Evolutionary conservation across 345 rosid species (phyloP).

Genomic region (Citrus maxima): DNA sequence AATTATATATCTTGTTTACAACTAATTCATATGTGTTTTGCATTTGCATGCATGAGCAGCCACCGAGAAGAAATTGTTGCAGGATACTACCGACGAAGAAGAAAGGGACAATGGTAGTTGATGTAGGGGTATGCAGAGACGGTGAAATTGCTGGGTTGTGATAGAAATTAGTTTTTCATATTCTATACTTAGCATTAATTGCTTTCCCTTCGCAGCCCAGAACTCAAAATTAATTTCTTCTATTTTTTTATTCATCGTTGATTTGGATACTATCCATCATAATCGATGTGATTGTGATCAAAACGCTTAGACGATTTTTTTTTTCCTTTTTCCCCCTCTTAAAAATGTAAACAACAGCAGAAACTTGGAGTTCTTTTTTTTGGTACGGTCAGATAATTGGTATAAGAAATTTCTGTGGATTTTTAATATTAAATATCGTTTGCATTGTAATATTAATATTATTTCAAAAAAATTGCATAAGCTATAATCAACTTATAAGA

Average conservation of each 20-base stretch:
- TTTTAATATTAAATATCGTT: too few relatives aligned
- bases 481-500: too few relatives aligned
- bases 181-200: too few relatives aligned
- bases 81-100: slow-evolving; percentile 32
- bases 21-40: neutral
- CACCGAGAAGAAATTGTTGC: slow-evolving; percentile 63
- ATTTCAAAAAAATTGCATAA: too few relatives aligned
- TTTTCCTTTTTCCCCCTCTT: neutral
- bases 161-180: neutral
- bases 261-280: neutral
- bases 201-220: too few relatives aligned
- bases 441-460: too few relatives aligned
- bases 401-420: too few relatives aligned
- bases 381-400: too few relatives aligned
- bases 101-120: slow-evolving; percentile 34
- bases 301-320: neutral
- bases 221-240: too few relatives aligned
- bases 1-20: neutral
- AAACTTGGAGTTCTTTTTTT: neutral
- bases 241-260: too few relatives aligned
- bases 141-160: slow-evolving; percentile 41
- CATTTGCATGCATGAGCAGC: slow-evolving; percentile 19
- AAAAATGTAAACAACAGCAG: neutral
- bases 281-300: neutral
- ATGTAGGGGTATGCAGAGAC: slow-evolving; percentile 46